Conservation (phyloP, 148 eudicot genomes). For the Fagopyrum tataricum region DNA sequence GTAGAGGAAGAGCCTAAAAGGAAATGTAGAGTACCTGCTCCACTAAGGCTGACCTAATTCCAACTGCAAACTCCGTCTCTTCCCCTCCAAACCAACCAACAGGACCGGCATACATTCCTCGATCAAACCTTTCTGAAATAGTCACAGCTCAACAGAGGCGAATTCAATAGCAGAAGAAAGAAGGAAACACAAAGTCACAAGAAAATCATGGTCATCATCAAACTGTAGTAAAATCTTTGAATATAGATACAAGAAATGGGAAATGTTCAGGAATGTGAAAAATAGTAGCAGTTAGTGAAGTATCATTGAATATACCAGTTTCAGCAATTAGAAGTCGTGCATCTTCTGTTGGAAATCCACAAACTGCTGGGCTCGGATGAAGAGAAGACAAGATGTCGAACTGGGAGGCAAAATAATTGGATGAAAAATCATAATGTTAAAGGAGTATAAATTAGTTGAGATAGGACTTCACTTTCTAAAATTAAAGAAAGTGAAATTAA, state of each 20-base stretch:
- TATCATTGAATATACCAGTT: slow-evolving; percentile 45
- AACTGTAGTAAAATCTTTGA: neutral
- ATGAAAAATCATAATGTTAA: neutral
- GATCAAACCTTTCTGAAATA: slow-evolving; percentile 69
- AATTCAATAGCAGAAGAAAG: neutral
- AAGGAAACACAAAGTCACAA: neutral
- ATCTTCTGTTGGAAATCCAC: slow-evolving; percentile 86
- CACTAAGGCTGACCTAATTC: slow-evolving; percentile 92
- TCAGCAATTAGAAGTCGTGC: slow-evolving; percentile 77
- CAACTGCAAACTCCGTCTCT: slow-evolving; percentile 93
- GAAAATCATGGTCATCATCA: neutral
- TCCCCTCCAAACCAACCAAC: slow-evolving; percentile 99
- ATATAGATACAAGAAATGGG: neutral
- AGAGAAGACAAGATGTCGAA: slow-evolving; percentile 76
- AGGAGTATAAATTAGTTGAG: neutral
- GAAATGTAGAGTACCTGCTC: slow-evolving; percentile 34
- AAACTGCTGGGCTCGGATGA: slow-evolving; percentile 97
- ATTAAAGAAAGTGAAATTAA: neutral
- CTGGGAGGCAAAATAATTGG: slow-evolving; percentile 27
- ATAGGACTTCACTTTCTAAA: neutral
- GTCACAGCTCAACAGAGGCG: neutral
- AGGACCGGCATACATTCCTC: slow-evolving; percentile 99
- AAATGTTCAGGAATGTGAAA: neutral
- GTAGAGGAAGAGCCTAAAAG: neutral
- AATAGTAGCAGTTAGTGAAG: neutral